Evolutionary conservation across 345 rosid species (phyloP).

Genomic region (Hibiscus syriacus): DNA sequence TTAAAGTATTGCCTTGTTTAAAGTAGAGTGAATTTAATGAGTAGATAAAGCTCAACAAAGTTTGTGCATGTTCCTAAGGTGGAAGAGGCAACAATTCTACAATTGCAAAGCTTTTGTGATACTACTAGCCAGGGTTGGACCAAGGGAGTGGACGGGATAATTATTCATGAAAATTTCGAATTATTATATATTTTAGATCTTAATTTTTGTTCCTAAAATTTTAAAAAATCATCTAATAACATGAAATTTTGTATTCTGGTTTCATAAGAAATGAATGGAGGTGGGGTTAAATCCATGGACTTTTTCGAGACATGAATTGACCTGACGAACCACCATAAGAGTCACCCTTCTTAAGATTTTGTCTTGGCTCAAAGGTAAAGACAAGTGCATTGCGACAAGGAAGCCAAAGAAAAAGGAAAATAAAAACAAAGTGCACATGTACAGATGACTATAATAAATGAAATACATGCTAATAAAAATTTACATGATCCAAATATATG

Average conservation of each 20-base stretch:
- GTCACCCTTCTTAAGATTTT: slow-evolving; percentile 12
- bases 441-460: not conserved
- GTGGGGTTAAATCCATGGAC: slow-evolving; percentile 9
- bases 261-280: not conserved
- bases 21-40: too few relatives aligned
- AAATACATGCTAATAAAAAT: too few relatives aligned
- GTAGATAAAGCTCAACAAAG: not conserved
- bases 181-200: too few relatives aligned
- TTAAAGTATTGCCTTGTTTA: too few relatives aligned
- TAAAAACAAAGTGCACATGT: not conserved
- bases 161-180: too few relatives aligned
- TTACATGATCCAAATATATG: too few relatives aligned
- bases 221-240: too few relatives aligned
- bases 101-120: not conserved
- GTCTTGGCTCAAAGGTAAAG: slow-evolving; percentile 8
- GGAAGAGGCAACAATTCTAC: too few relatives aligned
- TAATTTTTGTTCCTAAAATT: too few relatives aligned
- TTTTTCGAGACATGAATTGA: slow-evolving; percentile 8
- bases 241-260: too few relatives aligned
- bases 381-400: slow-evolving; percentile 8
- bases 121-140: not conserved
- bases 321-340: not conserved
- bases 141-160: too few relatives aligned
- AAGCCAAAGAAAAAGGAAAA: not conserved
- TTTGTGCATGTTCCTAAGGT: not conserved